phyloP scores from a whole-genome alignment of 176 grass and related monocot genomes.

The Oryza nivara region DNA sequence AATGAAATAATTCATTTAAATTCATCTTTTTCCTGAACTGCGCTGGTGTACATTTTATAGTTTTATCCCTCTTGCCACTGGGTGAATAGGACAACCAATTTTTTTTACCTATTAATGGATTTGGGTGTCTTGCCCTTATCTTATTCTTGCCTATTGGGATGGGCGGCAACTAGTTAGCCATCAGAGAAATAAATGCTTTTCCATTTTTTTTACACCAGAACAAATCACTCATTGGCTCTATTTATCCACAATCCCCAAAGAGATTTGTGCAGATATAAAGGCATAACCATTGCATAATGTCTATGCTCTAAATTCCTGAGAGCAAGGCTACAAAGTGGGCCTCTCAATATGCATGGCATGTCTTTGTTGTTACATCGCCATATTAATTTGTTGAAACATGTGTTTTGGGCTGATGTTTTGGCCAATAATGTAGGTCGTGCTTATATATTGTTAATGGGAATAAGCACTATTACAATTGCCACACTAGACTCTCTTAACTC shows the following conservation, averaged over 20 bases:
- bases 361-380: background rate
- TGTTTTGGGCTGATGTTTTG: background rate
- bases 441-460: slow-evolving; percentile 1
- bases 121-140: background rate
- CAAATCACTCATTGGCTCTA: background rate
- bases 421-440: background rate
- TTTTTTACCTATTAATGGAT: slow-evolving; percentile 22
- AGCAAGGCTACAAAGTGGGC: background rate
- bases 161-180: background rate
- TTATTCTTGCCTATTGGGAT: background rate
- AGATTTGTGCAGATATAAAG: background rate
- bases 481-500: background rate
- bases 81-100: slow-evolving; percentile 2
- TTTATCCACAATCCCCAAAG: background rate
- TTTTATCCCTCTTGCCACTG: slow-evolving; percentile 18
- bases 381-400: background rate
- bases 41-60: background rate
- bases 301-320: no score
- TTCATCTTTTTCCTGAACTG: background rate
- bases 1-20: slow-evolving; percentile 9
- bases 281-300: background rate
- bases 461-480: background rate
- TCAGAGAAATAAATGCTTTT: background rate
- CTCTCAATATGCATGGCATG: background rate
- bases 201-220: slow-evolving; percentile 4